Evolutionary conservation across 208 protist species (phyloP), one percentile per base, ranked within the genome.

Genomic region (Crithidia fasciculata): DNA sequence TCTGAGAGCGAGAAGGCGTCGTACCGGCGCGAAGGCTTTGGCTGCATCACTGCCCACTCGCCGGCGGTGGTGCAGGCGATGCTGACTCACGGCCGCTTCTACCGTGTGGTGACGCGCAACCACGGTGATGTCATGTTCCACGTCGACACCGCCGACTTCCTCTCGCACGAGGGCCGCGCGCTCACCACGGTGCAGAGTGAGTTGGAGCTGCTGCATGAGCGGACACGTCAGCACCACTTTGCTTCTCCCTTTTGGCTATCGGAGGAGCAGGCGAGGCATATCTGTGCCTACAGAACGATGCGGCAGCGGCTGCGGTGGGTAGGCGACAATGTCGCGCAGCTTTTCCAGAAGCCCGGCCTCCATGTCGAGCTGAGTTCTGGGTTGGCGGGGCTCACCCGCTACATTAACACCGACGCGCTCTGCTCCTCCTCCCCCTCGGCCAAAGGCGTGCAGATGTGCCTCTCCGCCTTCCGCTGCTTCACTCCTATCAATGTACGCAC

Each of bases 171-270:
- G 12, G 88, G 88, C 10, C 44, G 57, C 0, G 59, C 78, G 45
- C 58, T 90, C 18, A 85, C 79, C 18, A 28, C 55, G 5, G 72
- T 77, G 8, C 12, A 63, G n/a, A 15, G 68, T 1, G 41, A 78
- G 15, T n/a, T 76, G 13, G 41, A 57, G 3, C 39, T 9, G 7
- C 66, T 90, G 8, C 16, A 18, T 2, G 37, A 15, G 44, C 45
- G 59, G 3, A 74, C 80, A 18, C 53, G 45, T 12, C 12, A 19
- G 6, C 18, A 53, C 16, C 44, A 8, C 4, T 90, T 89, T 41
- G 39, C 41, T 7, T 81, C 76, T 0, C 88, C 86, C 4, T 93
- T 93, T 74, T 93, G 88, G 88, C 57, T 93, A 12, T 79, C 83
- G 8, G 18, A 61, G 44, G n/a, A 18, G 41, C 44, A 78, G 40